Evolutionary conservation across 1,139 yeast genomes (phyloP), one percentile per base, ranked within the genome.

Genomic region (Magnusiomyces tetraspermus): DNA sequence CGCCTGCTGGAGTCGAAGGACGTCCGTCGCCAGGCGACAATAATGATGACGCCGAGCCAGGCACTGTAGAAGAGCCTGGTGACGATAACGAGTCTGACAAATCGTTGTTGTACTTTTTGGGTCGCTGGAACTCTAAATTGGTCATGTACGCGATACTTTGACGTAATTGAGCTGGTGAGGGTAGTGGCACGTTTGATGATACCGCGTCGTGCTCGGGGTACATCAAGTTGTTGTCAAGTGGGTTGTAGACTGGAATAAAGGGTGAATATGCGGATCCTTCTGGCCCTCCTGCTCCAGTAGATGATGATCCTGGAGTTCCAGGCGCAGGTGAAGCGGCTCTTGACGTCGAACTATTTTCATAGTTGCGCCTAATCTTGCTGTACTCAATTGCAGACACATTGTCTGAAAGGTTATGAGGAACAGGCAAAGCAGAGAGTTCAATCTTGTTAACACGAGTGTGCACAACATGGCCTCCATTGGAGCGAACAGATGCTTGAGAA

Each of bases 361-460:
- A 53, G 49, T 54, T 56, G 37, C 66, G 51, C 31, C 59, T 53
- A 43, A 60, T 65, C 17, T 68, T 69, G 15, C 69, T 68, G 53
- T 58, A 67, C 37, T 60, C 53, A 23, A 66, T 58, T 17, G 67
- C 63, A 11, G 62, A 57, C 41, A 58, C 66, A 17, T 53, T 55
- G 37, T 63, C 68, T n/a, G 60, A 62, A n/a, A 68, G 57, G 38
- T 60, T 58, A 52, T 67, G 69, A 11, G 71, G 71, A 2, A 63
- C 62, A 4, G 70, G 69, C 41, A 68, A 56, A 22, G 56, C 52
- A 19, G 61, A 46, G 46, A 65, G 59, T 45, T 61, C 59, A 11
- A 43, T 30, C 6, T 30, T 26, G 33, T 26, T 26, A 23, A 43
- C 46, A 15, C 28, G 46, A 13, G 46, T 26, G 36, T 17, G 23